phyloP scores from a whole-genome alignment of 768 basidiomycete genomes.

The Suillus subalutaceus region DNA sequence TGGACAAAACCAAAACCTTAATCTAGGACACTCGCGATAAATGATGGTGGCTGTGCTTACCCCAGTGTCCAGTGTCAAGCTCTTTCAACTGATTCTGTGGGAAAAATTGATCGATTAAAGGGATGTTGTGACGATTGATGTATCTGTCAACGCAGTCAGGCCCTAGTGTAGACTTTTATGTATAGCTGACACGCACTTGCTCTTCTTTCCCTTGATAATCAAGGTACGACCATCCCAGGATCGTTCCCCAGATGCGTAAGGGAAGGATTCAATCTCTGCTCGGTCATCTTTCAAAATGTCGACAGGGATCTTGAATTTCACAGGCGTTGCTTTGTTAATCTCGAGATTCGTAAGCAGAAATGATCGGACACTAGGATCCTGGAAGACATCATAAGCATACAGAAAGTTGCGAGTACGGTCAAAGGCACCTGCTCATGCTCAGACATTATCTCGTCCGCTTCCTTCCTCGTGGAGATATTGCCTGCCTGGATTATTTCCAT shows the following conservation, averaged over 20 bases:
- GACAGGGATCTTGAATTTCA: slow-evolving; percentile 78
- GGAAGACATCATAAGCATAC: slow-evolving; percentile 15
- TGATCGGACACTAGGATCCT: slow-evolving; percentile 77
- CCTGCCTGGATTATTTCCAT: slow-evolving; percentile 76
- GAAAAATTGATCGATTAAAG: slow-evolving; percentile 68
- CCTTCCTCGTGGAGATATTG: slow-evolving; percentile 59
- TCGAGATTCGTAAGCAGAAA: slow-evolving; percentile 87
- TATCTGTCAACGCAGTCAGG: slow-evolving; percentile 48
- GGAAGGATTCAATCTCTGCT: slow-evolving; percentile 77
- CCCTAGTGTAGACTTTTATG: background rate
- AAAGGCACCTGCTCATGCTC: slow-evolving; percentile 62
- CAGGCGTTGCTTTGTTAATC: slow-evolving; percentile 30
- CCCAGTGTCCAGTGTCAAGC: slow-evolving; percentile 87
- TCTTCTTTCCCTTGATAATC: slow-evolving; percentile 79
- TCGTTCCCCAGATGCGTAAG: slow-evolving; percentile 60
- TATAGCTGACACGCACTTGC: slow-evolving; percentile 50
- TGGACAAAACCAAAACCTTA: slow-evolving; percentile 28
- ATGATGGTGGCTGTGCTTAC: slow-evolving; percentile 43
- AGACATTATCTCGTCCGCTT: slow-evolving; percentile 68
- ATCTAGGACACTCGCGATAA: background rate
- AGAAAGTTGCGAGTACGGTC: too few relatives aligned
- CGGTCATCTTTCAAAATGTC: slow-evolving; percentile 63
- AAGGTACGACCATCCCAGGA: slow-evolving; percentile 63
- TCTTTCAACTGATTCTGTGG: slow-evolving; percentile 64
- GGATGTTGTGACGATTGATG: slow-evolving; percentile 73